Base-by-base conservation (phyloP, 2,329 filamentous ascomycete species). In the Penicillium sclerotigenum region DNA sequence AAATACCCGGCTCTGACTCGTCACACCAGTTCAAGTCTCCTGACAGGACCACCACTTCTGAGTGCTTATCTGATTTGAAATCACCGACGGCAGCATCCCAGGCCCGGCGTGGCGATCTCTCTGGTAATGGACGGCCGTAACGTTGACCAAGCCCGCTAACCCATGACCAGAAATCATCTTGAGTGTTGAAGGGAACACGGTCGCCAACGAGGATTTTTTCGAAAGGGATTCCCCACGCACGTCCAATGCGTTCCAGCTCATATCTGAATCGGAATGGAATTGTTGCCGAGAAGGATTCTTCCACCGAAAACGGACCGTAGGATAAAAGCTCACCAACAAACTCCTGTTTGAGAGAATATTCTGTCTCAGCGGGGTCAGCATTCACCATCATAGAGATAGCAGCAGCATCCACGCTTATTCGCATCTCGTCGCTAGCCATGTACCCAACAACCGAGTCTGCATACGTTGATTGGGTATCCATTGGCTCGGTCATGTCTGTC, bases 1-100 rank as follows among this genome's bases (percentile, higher is more conserved):
- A 69, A 6, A 75, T 65, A 0, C 73, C 70, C 4, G 63, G 52
- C 38, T 75, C 68, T 4, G 59, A 51, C 34, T 68, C 58, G 9
- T 64, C 52, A 42, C 71, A 70, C 72, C 75, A 78, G 5, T 73
- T 67, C 26, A 81, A 59, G 7, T 71, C 67, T 2, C 75, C 77
- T 0, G 71, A 74, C 2, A 79, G 59, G 5, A 73, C 69, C 2
- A 78, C 72, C 6, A 71, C 70, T 52, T 74, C 71, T 0, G 71
- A 75, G 22, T 71, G 66, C 16, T 64, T 68, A 5, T 68, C 67
- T 5, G 68, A 67, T 33, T 66, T 68, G 34, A 74, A 77, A 20
- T 62, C 48, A 5, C 62, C 66, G 22, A 62, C 54, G 2, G 74
- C 74, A 5, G 64, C 59, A 42, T 76, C 68, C 74, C 74, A 77